Percentiles rank a stretch among this genome's conserved stretches.
phyloP scores from a whole-genome alignment of 2,329 filamentous ascomycete genomes.

The Hypoxylon rubiginosum region DNA sequence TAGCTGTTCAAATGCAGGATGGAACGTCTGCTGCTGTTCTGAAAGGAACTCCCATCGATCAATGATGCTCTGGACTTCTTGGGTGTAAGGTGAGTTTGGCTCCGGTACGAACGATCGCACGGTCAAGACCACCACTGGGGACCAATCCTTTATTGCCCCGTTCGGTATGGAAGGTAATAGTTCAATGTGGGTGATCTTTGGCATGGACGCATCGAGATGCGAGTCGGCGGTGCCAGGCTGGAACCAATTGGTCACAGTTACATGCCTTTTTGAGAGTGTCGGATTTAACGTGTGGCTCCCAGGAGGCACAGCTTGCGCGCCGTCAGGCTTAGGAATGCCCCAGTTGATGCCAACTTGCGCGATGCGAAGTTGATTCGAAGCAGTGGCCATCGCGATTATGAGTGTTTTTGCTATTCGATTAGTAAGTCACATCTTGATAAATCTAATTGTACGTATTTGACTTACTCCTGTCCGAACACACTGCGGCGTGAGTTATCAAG shows the following conservation, averaged over 20 bases:
- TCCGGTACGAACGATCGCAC: constrained; percentile 75
- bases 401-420: constrained; percentile 59
- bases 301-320: constrained; percentile 64
- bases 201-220: constrained; percentile 64
- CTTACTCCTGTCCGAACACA: constrained; percentile 80
- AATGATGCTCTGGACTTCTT: constrained; percentile 79
- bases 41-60: constrained; percentile 85
- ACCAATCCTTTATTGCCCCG: constrained; percentile 66
- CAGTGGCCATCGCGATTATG: constrained; percentile 76
- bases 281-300: constrained; percentile 64
- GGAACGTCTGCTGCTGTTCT: constrained; percentile 74
- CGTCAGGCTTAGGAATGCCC: constrained; percentile 71
- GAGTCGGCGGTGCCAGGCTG: constrained; percentile 61
- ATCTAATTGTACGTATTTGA: constrained; percentile 15
- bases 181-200: constrained; percentile 79
- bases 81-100: constrained; percentile 68
- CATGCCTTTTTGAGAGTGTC: constrained; percentile 66
- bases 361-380: constrained; percentile 78
- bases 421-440: constrained; percentile 16
- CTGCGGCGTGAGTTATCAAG: constrained; percentile 82
- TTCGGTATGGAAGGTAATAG: constrained; percentile 77
- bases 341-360: constrained; percentile 82
- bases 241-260: constrained; percentile 71
- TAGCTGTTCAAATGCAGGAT: constrained; percentile 83
- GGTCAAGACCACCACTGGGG: constrained; percentile 75